Conservation (phyloP, 2,329 filamentous ascomycete genomes). For the Paecilomyces fulvus region DNA sequence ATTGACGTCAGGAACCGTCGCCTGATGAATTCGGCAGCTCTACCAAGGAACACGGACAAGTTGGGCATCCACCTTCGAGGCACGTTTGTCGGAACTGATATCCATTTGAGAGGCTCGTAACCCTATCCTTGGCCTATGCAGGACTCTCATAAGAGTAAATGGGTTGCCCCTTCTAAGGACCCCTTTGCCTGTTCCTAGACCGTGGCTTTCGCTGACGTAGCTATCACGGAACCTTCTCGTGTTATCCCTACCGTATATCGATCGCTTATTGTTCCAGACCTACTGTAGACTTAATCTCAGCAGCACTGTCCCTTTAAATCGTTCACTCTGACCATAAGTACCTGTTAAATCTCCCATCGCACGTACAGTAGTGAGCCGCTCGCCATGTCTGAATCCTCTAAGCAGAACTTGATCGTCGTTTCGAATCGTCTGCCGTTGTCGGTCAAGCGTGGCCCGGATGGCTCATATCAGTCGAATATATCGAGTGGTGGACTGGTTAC, state of each 20-base stretch:
- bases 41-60: not conserved
- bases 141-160: not conserved
- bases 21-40: not conserved
- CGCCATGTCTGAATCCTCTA: slow-evolving; percentile 16
- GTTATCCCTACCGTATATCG: not conserved
- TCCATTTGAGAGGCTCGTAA: not conserved
- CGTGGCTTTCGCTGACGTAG: not conserved
- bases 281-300: not conserved
- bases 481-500: slow-evolving; percentile 89
- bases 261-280: not conserved
- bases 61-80: not conserved
- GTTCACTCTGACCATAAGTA: not conserved
- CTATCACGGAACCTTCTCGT: not conserved
- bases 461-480: slow-evolving; percentile 75
- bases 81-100: not conserved
- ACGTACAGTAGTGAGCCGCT: not conserved
- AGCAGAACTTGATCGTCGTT: slow-evolving; percentile 53
- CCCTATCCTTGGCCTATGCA: not conserved
- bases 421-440: slow-evolving; percentile 90
- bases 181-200: not conserved
- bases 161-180: not conserved
- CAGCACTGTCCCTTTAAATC: not conserved
- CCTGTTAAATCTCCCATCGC: not conserved
- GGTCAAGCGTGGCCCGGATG: slow-evolving; percentile 78
- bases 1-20: not conserved